Base-by-base conservation (phyloP, 83 land plant genomes). In the Diphasiastrum complanatum region DNA sequence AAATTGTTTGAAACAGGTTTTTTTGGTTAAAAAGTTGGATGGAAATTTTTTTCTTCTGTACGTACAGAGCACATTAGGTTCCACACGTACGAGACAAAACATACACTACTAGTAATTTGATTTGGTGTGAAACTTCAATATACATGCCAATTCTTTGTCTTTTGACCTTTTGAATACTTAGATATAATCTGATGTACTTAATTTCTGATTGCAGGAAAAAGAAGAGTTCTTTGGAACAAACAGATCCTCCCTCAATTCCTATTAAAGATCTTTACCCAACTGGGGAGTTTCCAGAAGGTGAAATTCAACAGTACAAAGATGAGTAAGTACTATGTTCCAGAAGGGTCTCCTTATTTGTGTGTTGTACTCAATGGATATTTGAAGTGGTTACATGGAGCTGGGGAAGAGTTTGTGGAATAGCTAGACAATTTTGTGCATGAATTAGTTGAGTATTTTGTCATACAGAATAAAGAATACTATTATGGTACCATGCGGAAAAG, bases 241-340 rank as follows among this genome's bases (percentile, higher is more conserved):
- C 91, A 29, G 86, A 88, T 73, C 98, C 98, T 10, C 96, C 98
- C 34, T 81, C 96, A 40, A 88, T 92, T 66, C 88, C 96, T 48
- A 71, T 92, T 19, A 45, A 26, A 38, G 91, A 88, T 3, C 85
- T 92, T 33, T 92, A 88, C 47, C 86, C 98, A 24, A 83, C 91
- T 36, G 91, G 91, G 31, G 91, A 88, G 18, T 92, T 85, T 71
- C 98, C 98, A 38, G 95, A 81, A 75, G 98, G 98, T 54, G 96
- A 92, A 83, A 79, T 81, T 73, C 98, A 92, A 58, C 75, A 87
- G 26, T 92, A 88, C 71, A 88, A 83, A 48, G 87, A 92, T 55
- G 91, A 88, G 98, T 92, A 70, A 83, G 97, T 52, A 20, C 24
- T 47, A 38, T 20, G 52, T 26, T 1, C 22, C 45, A 30, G 40